Conservation (phyloP, 371 early-diverging fungal species). For the Mortierella sp. region DNA sequence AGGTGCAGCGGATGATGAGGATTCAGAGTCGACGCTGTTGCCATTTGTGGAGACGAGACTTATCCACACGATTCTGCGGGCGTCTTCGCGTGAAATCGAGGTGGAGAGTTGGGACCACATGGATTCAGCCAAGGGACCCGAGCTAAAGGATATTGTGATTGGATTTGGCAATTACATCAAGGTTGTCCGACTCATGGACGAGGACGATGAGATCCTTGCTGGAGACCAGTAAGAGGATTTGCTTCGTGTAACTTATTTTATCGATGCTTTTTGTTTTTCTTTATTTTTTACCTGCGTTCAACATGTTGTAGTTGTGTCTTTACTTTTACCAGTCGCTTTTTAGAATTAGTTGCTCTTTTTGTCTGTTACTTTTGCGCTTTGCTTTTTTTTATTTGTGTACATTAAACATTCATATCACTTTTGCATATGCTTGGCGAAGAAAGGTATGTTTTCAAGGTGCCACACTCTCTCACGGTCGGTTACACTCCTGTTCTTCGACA, state of each 20-base stretch:
- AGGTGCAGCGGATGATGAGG: neutral
- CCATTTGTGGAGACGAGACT: conserved; percentile 54
- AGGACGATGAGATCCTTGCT: conserved; percentile 29
- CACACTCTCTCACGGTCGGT: too few relatives aligned
- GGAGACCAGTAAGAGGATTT: conserved; percentile 7
- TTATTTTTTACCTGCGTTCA: neutral
- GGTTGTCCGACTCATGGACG: conserved; percentile 45
- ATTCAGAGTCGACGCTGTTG: conserved; percentile 20
- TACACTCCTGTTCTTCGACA: neutral
- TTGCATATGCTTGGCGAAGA: too few relatives aligned
- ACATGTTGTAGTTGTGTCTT: neutral
- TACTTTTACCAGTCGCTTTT: conserved; percentile 1
- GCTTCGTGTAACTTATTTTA: neutral
- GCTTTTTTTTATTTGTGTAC: neutral
- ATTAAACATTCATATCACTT: neutral
- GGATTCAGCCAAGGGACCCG: conserved; percentile 14
- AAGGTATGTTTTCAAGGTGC: too few relatives aligned
- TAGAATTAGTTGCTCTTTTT: neutral
- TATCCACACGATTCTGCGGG: conserved; percentile 20
- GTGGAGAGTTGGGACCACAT: neutral
- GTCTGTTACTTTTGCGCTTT: neutral
- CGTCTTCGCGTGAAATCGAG: neutral
- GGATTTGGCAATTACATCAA: conserved; percentile 57
- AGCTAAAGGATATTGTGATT: conserved; percentile 43
- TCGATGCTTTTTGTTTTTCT: neutral